Base-by-base conservation (phyloP, 2,329 filamentous ascomycete species). In the Cytospora piceicola region DNA sequence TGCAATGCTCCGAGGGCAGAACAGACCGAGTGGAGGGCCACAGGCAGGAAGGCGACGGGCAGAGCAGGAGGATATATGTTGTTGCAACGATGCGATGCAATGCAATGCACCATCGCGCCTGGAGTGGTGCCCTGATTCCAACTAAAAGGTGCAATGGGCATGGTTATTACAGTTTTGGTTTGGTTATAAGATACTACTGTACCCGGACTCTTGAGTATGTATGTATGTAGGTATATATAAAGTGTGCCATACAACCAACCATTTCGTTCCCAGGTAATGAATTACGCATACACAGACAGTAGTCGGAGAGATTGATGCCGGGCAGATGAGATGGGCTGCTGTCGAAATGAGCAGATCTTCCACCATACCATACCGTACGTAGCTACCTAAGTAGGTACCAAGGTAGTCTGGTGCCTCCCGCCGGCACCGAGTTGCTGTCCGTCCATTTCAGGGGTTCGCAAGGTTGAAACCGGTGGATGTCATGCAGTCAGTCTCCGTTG, bases 1-100 rank as follows among this genome's bases (percentile, higher is more conserved):
- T 65, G 63, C 63, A 67, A 39, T 61, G 51, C 51, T 61, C 63
- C 63, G 58, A 54, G 54, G 63, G 58, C 17, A 60, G 63, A 67
- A 59, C 58, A 65, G 54, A 67, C 66, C 63, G 63, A 60, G 66
- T 67, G 66, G 66, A 65, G 61, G 61, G 34, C 34, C 53, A 32
- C 51, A 57, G 39, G 52, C 39, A 49, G 46, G 46, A 22, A n/a
- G 46, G 46, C 46, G n/a, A 49, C 46, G 46, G 46, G n/a, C 46
- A 49, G 46, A 24, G 46, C 46, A 49, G 46, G 46, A 49, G 46
- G n/a, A 24, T 49, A 24, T 49, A 49, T 34, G 29, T 24, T 54
- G 55, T 53, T 34, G 56, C 62, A 59, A 67, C 63, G 51, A 62
- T 65, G 65, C 58, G 29, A 61, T 67, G 64, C 65, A 58, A 67